Evolutionary conservation across 2,329 filamentous ascomycete species (phyloP).

Genomic region (Teratosphaeriaceae sp.): DNA sequence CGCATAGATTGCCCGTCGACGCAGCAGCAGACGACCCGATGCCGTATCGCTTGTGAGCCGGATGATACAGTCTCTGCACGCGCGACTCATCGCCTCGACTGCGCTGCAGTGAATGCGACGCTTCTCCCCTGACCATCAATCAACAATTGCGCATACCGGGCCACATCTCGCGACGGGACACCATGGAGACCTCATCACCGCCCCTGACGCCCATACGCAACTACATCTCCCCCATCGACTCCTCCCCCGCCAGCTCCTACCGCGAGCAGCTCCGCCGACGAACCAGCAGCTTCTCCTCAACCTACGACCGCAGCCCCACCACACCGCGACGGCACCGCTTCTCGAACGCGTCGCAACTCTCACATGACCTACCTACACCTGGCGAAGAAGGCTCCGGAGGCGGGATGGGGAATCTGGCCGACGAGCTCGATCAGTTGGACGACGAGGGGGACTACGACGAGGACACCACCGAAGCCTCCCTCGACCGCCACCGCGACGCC

Average conservation of each 20-base stretch:
- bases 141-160: background rate
- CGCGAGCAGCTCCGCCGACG: conserved; percentile 23
- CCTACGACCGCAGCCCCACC: conserved; percentile 37
- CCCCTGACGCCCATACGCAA: conserved; percentile 37
- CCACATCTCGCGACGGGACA: background rate
- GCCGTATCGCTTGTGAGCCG: too few species aligned
- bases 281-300: conserved; percentile 37
- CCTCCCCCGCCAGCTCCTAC: conserved; percentile 32
- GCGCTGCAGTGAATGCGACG: background rate
- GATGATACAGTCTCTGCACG: background rate
- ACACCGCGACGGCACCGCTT: conserved; percentile 34
- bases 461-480: conserved; percentile 16
- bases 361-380: conserved; percentile 33
- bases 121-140: background rate
- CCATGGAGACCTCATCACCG: conserved; percentile 31
- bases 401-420: conserved; percentile 68
- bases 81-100: background rate
- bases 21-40: background rate
- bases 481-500: conserved; percentile 13
- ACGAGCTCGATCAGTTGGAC: conserved; percentile 57
- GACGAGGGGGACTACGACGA: conserved; percentile 26
- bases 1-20: background rate
- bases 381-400: conserved; percentile 32
- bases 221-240: conserved; percentile 37
- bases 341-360: conserved; percentile 27